Conservation (phyloP, 495 filamentous ascomycete species). For the Tuber melanosporum region DNA sequence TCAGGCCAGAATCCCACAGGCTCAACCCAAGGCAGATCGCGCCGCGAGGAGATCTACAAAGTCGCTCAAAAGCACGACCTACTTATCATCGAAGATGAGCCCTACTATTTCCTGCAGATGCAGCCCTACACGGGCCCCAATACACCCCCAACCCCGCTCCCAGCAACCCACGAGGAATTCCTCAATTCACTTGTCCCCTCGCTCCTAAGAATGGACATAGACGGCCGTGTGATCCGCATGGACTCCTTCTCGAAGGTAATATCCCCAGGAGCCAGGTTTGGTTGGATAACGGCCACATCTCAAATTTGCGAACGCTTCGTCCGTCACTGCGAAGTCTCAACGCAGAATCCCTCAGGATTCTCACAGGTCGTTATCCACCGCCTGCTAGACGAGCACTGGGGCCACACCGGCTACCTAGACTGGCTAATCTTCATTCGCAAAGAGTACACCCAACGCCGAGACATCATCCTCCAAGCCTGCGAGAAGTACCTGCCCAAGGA, state of each 20-base stretch:
- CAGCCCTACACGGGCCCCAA: slow-evolving; percentile 62
- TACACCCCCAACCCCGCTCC: slow-evolving; percentile 44
- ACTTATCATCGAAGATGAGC: slow-evolving; percentile 88
- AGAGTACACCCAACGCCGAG: slow-evolving; percentile 71
- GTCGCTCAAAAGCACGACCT: slow-evolving; percentile 76
- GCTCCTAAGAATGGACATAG: slow-evolving; percentile 60
- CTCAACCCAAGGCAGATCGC: slow-evolving; percentile 61
- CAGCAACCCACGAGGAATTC: slow-evolving; percentile 45
- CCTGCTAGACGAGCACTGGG: slow-evolving; percentile 89
- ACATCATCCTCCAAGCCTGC: slow-evolving; percentile 74
- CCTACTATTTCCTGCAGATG: slow-evolving; percentile 98
- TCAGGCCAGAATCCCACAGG: slow-evolving; percentile 92
- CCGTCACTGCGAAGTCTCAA: slow-evolving; percentile 68
- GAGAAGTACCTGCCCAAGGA: slow-evolving; percentile 70
- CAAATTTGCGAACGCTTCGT: slow-evolving; percentile 75
- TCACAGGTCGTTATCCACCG: slow-evolving; percentile 79
- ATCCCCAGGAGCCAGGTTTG: slow-evolving; percentile 66
- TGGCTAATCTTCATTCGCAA: slow-evolving; percentile 83
- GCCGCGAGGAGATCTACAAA: slow-evolving; percentile 65
- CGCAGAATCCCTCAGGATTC: slow-evolving; percentile 76
- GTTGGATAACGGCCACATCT: slow-evolving; percentile 75
- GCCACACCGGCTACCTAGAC: slow-evolving; percentile 79
- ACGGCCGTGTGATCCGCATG: slow-evolving; percentile 63
- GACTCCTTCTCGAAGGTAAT: slow-evolving; percentile 81
- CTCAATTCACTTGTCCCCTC: slow-evolving; percentile 52